phyloP scores from a whole-genome alignment of 352 stramenopile genomes.

The Elongisporangium anandrum region DNA sequence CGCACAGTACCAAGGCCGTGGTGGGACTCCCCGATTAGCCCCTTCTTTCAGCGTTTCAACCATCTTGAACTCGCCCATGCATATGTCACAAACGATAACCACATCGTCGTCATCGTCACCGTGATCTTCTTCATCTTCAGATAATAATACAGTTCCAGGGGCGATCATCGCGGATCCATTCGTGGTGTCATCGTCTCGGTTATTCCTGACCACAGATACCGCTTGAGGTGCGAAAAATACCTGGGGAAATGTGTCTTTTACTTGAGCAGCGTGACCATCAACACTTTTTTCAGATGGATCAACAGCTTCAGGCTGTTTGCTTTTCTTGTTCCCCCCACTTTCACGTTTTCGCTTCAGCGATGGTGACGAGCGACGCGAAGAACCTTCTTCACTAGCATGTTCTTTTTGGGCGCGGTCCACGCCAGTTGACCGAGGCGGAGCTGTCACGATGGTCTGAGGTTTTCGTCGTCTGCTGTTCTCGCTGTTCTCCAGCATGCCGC shows the following conservation, averaged over 20 bases:
- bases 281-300: not conserved
- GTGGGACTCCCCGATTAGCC: constrained; percentile 21
- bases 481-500: not conserved
- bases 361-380: not conserved
- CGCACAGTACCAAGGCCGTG: constrained; percentile 72
- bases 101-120: constrained; percentile 33
- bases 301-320: not conserved
- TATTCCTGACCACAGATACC: not conserved
- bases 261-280: not conserved
- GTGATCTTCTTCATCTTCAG: constrained; percentile 37
- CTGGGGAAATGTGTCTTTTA: not conserved
- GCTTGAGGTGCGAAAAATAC: not conserved
- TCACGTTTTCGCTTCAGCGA: not conserved
- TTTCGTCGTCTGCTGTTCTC: not conserved
- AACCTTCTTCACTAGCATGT: not conserved
- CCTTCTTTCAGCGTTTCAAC: constrained; percentile 30
- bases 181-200: not conserved
- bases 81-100: constrained; percentile 77
- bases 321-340: not conserved
- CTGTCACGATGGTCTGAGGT: not conserved
- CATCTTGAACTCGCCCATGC: constrained; percentile 72
- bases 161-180: not conserved
- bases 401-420: not conserved
- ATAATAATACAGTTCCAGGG: not conserved
- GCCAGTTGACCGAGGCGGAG: not conserved